These are phyloP conservation scores for Coffea eugenioides DNA, from an alignment of 257 asterid genomes.

Conservation along the genomic window DNA sequence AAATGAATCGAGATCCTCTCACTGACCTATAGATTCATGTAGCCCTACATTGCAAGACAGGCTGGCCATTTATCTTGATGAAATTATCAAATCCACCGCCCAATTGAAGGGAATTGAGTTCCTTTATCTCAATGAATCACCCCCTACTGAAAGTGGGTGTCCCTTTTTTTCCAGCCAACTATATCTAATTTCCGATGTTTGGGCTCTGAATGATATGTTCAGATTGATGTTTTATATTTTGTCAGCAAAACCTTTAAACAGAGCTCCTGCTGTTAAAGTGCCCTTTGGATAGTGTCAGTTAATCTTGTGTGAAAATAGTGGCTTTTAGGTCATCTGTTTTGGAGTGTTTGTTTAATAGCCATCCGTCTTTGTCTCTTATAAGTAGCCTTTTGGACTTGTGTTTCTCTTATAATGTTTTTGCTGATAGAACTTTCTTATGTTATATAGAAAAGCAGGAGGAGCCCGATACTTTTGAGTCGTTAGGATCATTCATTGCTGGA, in stretches of 20 bases:
- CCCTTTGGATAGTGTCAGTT: not conserved
- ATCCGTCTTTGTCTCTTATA: too few relatives aligned
- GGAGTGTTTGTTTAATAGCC: not conserved
- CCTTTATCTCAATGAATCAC: not conserved
- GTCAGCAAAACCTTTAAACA: not conserved
- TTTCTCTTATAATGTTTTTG: not conserved
- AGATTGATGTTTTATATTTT: not conserved
- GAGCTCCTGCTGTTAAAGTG: not conserved
- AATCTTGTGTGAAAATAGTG: not conserved
- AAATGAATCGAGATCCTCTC: not conserved
- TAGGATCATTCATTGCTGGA: slow-evolving; percentile 32
- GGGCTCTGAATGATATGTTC: not conserved
- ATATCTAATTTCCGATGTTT: too few relatives aligned
- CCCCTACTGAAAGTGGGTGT: not conserved
- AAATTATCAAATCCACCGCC: not conserved
- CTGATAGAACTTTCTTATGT: slow-evolving; percentile 7
- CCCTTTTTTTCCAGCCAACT: not conserved
- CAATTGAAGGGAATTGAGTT: not conserved
- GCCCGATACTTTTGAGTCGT: slow-evolving; percentile 14
- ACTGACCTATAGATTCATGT: not conserved
- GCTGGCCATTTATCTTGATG: not conserved
- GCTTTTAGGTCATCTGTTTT: not conserved
- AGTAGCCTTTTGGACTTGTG: not conserved
- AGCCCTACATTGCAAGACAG: not conserved
- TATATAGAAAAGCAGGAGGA: slow-evolving; percentile 35